Percentiles rank a stretch among this genome's conserved stretches.
Conservation (phyloP, 345 rosid genomes). For the Sisymbrium altissimum region DNA sequence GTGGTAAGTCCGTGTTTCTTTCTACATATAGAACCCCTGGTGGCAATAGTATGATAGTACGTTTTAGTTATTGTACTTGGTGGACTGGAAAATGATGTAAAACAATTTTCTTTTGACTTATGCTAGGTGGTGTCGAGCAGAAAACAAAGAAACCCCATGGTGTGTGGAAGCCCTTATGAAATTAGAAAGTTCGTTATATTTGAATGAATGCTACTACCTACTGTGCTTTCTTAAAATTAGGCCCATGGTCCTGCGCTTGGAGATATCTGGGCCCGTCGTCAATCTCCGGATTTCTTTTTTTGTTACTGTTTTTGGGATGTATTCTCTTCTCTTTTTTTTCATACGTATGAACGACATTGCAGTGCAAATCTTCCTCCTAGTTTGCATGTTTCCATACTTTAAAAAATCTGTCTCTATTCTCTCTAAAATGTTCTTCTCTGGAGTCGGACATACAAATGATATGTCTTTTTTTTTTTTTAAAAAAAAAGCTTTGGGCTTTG, state of each 20-base stretch:
- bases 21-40: background rate
- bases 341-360: background rate
- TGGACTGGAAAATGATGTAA: conserved; percentile 19
- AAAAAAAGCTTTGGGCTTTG: too few relatives aligned
- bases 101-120: conserved; percentile 14
- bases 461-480: too few relatives aligned
- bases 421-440: too few relatives aligned
- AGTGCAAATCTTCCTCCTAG: background rate
- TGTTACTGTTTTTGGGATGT: background rate
- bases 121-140: conserved; percentile 50
- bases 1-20: conserved; percentile 8
- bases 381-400: background rate
- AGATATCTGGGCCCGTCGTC: background rate
- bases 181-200: background rate
- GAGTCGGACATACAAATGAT: too few relatives aligned
- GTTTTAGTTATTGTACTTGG: background rate
- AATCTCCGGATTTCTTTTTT: background rate
- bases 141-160: background rate
- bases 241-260: background rate
- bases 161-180: background rate
- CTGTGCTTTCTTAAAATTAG: background rate
- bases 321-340: background rate
- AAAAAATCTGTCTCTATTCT: background rate
- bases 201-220: background rate
- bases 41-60: background rate